A percentile compares a stretch with the other conserved stretches of the same genome.
Conservation (phyloP, 2,329 filamentous ascomycete species). For the Aspergillus versicolor region DNA sequence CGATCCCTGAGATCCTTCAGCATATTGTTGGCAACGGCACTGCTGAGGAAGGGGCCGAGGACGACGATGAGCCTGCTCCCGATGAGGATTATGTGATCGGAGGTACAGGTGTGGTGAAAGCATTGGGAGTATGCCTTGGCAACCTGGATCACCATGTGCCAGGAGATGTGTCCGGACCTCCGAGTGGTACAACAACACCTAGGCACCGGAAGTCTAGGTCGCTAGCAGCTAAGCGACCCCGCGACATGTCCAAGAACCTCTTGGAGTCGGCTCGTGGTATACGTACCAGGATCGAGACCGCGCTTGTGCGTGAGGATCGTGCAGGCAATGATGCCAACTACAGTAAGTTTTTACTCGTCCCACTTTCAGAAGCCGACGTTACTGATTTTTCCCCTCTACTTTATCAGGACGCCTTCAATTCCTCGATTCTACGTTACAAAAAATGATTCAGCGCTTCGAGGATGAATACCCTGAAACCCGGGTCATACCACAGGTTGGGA, state of each 20-base stretch:
- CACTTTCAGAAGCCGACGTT: neutral
- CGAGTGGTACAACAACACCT: conserved; percentile 56
- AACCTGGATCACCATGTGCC: conserved; percentile 63
- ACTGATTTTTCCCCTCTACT: neutral
- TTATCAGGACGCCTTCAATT: conserved; percentile 72
- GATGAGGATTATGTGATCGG: conserved; percentile 96
- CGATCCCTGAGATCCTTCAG: conserved; percentile 79
- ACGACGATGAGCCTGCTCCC: conserved; percentile 68
- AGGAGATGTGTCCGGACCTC: conserved; percentile 41
- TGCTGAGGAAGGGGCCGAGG: conserved; percentile 50
- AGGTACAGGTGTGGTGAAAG: conserved; percentile 92
- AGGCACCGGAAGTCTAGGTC: conserved; percentile 50
- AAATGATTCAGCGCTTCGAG: conserved; percentile 93
- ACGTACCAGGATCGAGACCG: conserved; percentile 75
- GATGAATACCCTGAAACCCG: conserved; percentile 93
- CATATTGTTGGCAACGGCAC: conserved; percentile 77
- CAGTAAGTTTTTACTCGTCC: conserved; percentile 55
- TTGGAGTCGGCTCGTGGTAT: conserved; percentile 88
- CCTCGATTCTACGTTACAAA: conserved; percentile 81
- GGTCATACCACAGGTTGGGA: conserved; percentile 34
- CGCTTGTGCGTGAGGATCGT: conserved; percentile 71
- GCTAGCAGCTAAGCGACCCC: conserved; percentile 65
- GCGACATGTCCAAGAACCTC: conserved; percentile 90
- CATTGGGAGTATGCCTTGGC: conserved; percentile 82
- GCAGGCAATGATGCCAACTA: conserved; percentile 73